Percentiles rank a stretch among this genome's conserved stretches.
Evolutionary conservation across 2,329 filamentous ascomycete species (phyloP).

Genomic region (Esteya vermicola): DNA sequence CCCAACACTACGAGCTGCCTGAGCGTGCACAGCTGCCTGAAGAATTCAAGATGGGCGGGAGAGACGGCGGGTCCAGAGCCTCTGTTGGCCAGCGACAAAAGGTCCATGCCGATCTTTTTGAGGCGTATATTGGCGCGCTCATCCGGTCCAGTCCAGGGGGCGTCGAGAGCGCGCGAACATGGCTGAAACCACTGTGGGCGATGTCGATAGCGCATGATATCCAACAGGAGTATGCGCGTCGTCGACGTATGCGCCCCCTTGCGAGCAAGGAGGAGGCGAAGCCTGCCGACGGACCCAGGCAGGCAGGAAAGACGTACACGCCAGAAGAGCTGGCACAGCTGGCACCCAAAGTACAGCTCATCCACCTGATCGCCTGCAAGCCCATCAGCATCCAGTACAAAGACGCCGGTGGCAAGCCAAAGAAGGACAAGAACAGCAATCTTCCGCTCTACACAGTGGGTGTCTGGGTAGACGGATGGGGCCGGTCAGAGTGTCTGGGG

Average conservation of each 20-base stretch:
- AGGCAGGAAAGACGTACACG: background rate
- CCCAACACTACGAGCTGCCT: constrained; percentile 56
- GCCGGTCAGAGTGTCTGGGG: constrained; percentile 47
- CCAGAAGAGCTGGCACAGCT: background rate
- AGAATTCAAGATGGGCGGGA: constrained; percentile 24
- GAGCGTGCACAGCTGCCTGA: constrained; percentile 43
- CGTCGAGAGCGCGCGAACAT: constrained; percentile 44
- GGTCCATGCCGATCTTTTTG: constrained; percentile 74
- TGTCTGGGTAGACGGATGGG: constrained; percentile 54
- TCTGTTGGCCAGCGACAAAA: constrained; percentile 48
- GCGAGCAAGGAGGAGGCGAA: background rate
- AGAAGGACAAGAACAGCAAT: constrained; percentile 37
- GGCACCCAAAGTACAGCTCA: constrained; percentile 37
- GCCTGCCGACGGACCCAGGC: background rate
- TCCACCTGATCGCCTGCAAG: constrained; percentile 35
- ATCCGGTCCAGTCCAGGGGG: constrained; percentile 56
- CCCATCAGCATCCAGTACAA: constrained; percentile 48
- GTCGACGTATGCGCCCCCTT: background rate
- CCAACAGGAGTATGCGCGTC: constrained; percentile 22
- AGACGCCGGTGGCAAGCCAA: constrained; percentile 36
- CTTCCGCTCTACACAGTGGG: constrained; percentile 48
- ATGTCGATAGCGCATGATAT: constrained; percentile 45
- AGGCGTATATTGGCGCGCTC: constrained; percentile 74
- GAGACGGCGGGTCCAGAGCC: constrained; percentile 21
- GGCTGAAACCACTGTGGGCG: constrained; percentile 66